A percentile compares a stretch with the other conserved stretches of the same genome.
Evolutionary conservation across 257 asterid species (phyloP).

Genomic region (Nicotiana undulata): DNA sequence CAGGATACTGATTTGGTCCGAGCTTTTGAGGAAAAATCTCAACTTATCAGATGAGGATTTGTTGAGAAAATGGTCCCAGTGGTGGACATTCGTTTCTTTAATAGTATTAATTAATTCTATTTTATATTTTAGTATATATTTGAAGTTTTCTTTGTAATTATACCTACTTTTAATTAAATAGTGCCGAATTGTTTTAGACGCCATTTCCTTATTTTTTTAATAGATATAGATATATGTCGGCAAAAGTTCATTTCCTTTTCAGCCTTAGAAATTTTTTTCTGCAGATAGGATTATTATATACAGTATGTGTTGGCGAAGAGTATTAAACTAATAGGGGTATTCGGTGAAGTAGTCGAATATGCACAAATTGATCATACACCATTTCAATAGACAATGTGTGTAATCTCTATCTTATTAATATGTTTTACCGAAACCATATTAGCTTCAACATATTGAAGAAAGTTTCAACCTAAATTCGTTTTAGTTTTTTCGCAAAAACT

Average conservation of each 20-base stretch:
- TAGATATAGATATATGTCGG: background rate
- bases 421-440: background rate
- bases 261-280: background rate
- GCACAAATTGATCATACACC: background rate
- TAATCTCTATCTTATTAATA: background rate
- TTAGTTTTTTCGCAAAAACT: background rate
- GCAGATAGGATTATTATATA: background rate
- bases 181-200: background rate
- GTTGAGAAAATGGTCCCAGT: background rate
- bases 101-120: background rate
- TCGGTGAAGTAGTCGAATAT: background rate
- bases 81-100: background rate
- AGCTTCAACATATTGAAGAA: background rate
- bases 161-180: background rate
- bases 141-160: background rate
- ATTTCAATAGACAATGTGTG: background rate
- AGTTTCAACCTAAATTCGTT: background rate
- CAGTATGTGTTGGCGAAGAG: too few relatives aligned
- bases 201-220: background rate
- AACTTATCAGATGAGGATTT: background rate
- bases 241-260: background rate
- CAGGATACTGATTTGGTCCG: conserved; percentile 20
- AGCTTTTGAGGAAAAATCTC: too few relatives aligned
- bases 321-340: background rate
- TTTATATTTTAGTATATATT: background rate